Evolutionary conservation across 495 filamentous ascomycete species (phyloP).

Genomic region (Melanomma pulvis-pyrius): DNA sequence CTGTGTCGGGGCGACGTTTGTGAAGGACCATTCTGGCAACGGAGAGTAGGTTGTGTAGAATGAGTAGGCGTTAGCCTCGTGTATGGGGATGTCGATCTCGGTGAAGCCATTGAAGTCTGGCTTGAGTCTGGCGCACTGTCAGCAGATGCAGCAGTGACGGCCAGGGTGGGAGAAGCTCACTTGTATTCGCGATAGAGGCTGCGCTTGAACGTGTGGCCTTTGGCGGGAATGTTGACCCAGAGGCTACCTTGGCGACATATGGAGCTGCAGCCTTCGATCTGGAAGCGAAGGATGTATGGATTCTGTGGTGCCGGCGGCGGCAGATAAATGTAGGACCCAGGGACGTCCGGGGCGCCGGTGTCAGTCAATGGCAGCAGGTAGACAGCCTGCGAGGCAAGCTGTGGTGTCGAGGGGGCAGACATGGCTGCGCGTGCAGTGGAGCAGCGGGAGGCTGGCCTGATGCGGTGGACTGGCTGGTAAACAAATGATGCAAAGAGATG

Average conservation of each 20-base stretch:
- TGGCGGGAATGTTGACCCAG: slow-evolving; percentile 91
- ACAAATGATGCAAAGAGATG: slow-evolving; percentile 12
- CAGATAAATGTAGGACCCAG: slow-evolving; percentile 88
- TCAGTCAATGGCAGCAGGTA: slow-evolving; percentile 90
- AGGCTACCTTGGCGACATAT: slow-evolving; percentile 91
- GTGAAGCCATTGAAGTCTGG: slow-evolving; percentile 92
- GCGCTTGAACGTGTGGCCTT: slow-evolving; percentile 72
- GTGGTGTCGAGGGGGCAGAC: slow-evolving; percentile 22
- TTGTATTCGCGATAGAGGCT: slow-evolving; percentile 81
- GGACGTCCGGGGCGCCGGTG: slow-evolving; percentile 85
- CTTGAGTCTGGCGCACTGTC: slow-evolving; percentile 62
- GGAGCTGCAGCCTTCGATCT: slow-evolving; percentile 93
- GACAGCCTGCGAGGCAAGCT: slow-evolving; percentile 52
- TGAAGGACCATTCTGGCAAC: slow-evolving; percentile 73
- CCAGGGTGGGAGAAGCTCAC: slow-evolving; percentile 43
- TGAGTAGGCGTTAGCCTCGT: slow-evolving; percentile 84
- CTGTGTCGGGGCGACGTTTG: slow-evolving; percentile 52
- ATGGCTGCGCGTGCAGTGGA: slow-evolving; percentile 8
- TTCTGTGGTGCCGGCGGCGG: slow-evolving; percentile 67
- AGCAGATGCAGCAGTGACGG: neutral
- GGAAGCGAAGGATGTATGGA: slow-evolving; percentile 80
- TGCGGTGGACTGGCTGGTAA: slow-evolving; percentile 24
- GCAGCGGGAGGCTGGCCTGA: neutral
- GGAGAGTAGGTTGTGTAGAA: slow-evolving; percentile 94
- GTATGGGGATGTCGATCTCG: slow-evolving; percentile 83